These are phyloP conservation scores for Lichtheimia ornata DNA, from an alignment of 371 early-diverging fungal genomes.

Conservation along the genomic window DNA sequence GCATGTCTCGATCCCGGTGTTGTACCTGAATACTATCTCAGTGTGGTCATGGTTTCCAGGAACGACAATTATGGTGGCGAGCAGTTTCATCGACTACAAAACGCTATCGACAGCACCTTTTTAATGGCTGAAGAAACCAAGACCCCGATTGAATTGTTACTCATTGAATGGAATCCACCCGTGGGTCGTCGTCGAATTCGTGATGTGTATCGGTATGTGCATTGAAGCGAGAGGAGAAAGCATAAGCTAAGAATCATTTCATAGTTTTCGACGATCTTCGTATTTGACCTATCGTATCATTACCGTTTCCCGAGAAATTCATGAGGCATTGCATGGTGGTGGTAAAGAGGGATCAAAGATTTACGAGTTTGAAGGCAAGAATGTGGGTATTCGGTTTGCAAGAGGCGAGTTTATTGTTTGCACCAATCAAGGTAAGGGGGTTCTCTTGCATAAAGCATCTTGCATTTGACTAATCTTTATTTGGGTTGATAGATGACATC, in stretches of 20 bases:
- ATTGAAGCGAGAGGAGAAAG: neutral
- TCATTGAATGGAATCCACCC: constrained; percentile 51
- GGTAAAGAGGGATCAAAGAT: constrained; percentile 14
- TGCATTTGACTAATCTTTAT: constrained; percentile 1
- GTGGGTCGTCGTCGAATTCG: constrained; percentile 27
- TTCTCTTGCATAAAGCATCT: neutral
- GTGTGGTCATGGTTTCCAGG: constrained; percentile 27
- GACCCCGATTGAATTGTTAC: constrained; percentile 36
- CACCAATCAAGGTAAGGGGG: constrained; percentile 41
- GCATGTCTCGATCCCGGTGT: constrained; percentile 30
- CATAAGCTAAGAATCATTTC: neutral
- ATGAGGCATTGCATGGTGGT: constrained; percentile 25
- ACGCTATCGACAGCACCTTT: constrained; percentile 46
- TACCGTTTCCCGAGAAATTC: constrained; percentile 38
- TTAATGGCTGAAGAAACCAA: constrained; percentile 40
- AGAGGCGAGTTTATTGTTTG: constrained; percentile 46
- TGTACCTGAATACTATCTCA: constrained; percentile 30
- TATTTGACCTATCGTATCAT: constrained; percentile 46
- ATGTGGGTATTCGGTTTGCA: constrained; percentile 49
- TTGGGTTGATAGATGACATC: constrained; percentile 31
- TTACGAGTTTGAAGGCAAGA: constrained; percentile 51
- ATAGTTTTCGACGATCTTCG: constrained; percentile 39
- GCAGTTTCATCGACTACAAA: constrained; percentile 43
- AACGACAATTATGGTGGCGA: constrained; percentile 27
- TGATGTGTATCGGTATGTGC: constrained; percentile 36